Base-by-base conservation (phyloP, 139 green algal genomes). In the Chlorella sp. region DNA sequence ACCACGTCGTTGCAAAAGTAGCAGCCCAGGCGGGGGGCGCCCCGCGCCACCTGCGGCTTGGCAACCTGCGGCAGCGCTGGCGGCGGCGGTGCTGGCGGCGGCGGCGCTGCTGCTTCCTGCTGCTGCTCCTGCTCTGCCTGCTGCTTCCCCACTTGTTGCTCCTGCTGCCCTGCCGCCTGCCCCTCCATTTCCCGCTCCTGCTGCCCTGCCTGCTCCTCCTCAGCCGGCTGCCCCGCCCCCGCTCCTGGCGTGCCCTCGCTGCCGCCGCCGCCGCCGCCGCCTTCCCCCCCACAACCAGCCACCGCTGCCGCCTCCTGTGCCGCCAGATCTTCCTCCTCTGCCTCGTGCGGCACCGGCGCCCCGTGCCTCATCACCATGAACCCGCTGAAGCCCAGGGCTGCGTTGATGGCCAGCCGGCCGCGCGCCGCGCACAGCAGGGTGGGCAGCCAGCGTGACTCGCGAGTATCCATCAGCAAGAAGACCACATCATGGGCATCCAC, bases 1-100 rank as follows among this genome's bases (percentile, higher is more conserved):
- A 99, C 95, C 0, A 99, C 97, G 85, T 99, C 98, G 91, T 99
- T 99, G 94, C 98, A 99, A 88, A 99, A 99, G 95, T 99, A 99
- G 94, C 98, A 99, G 14, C 98, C 98, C 76, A 99, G 95, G 14
- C 95, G 94, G 4, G 83, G 69, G 22, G 75, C 16, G 22, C 80
- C n/a, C 37, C 24, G 26, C 14, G 37, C 48, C 75, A 34, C 40
- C 79, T 22, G 76, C 36, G 36, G 16, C 53, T 24, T 4, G 16
- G 86, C 42, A 32, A 69, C 40, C 64, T 34, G 85, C 40, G 36
- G n/a, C 21, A 15, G 19, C 39, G 14, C 0, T 7, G 36, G 16
- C 39, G 14, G 5, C 26, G 36, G 16, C 39, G 22, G 78, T 36
- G 75, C 76, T 34, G 22, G 22, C 39, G 39, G 39, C 26, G 11